A percentile compares a stretch with the other conserved stretches of the same genome.
Evolutionary conservation across 139 green algal genomes (phyloP).

Genomic region (Pleodorina starrii): DNA sequence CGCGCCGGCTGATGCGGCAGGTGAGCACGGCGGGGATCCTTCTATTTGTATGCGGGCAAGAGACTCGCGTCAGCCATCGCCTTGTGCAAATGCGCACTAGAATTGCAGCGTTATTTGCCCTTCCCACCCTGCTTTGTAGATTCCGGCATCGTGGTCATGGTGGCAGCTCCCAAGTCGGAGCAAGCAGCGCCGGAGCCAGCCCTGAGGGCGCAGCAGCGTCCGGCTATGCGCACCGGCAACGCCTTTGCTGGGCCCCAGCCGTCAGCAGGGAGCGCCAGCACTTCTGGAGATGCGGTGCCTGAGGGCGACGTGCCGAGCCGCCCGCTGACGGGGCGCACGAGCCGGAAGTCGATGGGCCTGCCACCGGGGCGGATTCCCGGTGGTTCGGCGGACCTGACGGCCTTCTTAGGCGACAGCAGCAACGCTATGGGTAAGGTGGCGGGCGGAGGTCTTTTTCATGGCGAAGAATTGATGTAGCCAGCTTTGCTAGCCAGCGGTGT

Average conservation of each 20-base stretch:
- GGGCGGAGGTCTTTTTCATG: too few relatives aligned
- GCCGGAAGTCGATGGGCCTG: slow-evolving; percentile 1
- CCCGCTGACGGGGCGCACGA: neutral
- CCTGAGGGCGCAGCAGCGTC: neutral
- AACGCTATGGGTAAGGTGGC: neutral
- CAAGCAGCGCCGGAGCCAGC: neutral
- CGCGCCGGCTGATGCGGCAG: neutral
- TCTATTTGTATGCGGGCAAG: too few relatives aligned
- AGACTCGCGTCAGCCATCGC: too few relatives aligned
- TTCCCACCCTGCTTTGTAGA: too few relatives aligned
- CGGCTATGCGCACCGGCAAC: neutral
- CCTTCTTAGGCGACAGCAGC: neutral
- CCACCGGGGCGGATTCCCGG: slow-evolving; percentile 33
- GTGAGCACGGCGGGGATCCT: neutral
- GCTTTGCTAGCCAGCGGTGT: too few relatives aligned
- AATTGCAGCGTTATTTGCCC: too few relatives aligned
- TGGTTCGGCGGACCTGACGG: slow-evolving; percentile 18
- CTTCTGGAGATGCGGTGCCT: neutral
- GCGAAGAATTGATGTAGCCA: too few relatives aligned
- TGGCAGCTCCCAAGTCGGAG: neutral
- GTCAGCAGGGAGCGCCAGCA: neutral
- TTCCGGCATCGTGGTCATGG: neutral
- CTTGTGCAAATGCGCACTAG: too few relatives aligned
- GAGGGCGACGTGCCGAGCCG: neutral
- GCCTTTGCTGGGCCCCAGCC: neutral